Conservation (phyloP, 176 grass and related monocot species). For the Hordeum marinum region DNA sequence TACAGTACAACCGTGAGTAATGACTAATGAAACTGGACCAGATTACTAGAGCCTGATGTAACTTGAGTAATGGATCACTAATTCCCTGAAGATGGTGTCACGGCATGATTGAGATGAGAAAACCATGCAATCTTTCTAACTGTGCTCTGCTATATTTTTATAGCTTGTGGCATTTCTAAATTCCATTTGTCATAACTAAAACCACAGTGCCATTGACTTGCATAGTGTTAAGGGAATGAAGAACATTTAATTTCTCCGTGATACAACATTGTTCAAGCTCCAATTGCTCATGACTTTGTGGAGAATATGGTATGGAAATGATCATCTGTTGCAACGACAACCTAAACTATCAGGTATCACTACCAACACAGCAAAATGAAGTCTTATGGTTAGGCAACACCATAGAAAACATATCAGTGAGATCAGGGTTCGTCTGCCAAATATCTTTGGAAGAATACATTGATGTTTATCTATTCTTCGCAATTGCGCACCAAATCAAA, state of each 20-base stretch:
- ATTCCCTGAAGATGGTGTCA: not conserved
- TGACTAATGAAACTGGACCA: not conserved
- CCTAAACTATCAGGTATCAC: not conserved
- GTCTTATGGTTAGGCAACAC: not conserved
- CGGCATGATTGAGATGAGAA: not conserved
- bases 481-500: not conserved
- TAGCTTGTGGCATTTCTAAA: not conserved
- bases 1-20: not conserved
- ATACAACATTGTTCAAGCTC: not conserved
- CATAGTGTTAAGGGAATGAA: not conserved
- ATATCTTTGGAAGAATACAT: not conserved
- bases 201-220: not conserved
- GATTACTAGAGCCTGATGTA: slow-evolving; percentile 1
- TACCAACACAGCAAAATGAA: not conserved
- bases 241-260: not conserved
- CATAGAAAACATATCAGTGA: not conserved
- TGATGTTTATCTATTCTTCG: not conserved
- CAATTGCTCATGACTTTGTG: not conserved
- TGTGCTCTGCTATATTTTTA: not conserved
- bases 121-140: not conserved
- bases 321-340: not conserved
- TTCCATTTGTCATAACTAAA: not conserved
- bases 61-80: not conserved
- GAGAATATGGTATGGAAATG: not conserved
- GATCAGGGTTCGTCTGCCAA: not conserved